phyloP scores from a whole-genome alignment of 495 filamentous ascomycete species.

The Penicillium crystallinum region DNA sequence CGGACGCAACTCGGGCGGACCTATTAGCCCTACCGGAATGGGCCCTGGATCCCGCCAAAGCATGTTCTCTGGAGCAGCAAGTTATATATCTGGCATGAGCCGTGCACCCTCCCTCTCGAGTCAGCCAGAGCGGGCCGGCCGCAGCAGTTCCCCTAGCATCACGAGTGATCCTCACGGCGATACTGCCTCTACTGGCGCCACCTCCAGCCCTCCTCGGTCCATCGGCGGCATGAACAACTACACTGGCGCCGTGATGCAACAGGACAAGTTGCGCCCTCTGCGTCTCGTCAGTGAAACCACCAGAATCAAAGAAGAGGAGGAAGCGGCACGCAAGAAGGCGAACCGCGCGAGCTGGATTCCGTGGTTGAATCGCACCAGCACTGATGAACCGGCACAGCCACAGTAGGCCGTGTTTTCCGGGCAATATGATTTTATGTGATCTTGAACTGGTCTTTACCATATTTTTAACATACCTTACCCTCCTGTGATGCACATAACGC shows the following conservation, averaged over 20 bases:
- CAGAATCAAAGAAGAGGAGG: constrained; percentile 41
- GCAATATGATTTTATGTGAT: constrained; percentile 27
- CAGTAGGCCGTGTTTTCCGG: constrained; percentile 6
- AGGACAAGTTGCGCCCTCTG: constrained; percentile 78
- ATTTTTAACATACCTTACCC: constrained; percentile 25
- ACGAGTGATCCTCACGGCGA: constrained; percentile 55
- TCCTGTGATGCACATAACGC: constrained; percentile 27
- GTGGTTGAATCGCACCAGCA: constrained; percentile 46
- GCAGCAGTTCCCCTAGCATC: constrained; percentile 56
- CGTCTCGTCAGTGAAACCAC: constrained; percentile 62
- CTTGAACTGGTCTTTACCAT: constrained; percentile 17
- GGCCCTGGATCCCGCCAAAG: constrained; percentile 42
- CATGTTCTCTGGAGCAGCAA: constrained; percentile 38
- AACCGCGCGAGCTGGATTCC: constrained; percentile 59
- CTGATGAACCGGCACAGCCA: constrained; percentile 14
- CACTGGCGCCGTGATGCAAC: constrained; percentile 56
- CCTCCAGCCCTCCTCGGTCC: constrained; percentile 52
- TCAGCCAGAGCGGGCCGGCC: constrained; percentile 35
- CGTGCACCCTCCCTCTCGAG: constrained; percentile 45
- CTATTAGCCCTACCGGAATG: constrained; percentile 47
- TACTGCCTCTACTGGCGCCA: constrained; percentile 42
- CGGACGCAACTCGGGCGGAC: constrained; percentile 55
- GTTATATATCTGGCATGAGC: constrained; percentile 41
- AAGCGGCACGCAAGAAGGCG: constrained; percentile 51
- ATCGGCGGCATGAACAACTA: constrained; percentile 51